A percentile compares a stretch with the other conserved stretches of the same genome.
Conservation (phyloP, 2,329 filamentous ascomycete genomes). For the Colletotrichum salicis region DNA sequence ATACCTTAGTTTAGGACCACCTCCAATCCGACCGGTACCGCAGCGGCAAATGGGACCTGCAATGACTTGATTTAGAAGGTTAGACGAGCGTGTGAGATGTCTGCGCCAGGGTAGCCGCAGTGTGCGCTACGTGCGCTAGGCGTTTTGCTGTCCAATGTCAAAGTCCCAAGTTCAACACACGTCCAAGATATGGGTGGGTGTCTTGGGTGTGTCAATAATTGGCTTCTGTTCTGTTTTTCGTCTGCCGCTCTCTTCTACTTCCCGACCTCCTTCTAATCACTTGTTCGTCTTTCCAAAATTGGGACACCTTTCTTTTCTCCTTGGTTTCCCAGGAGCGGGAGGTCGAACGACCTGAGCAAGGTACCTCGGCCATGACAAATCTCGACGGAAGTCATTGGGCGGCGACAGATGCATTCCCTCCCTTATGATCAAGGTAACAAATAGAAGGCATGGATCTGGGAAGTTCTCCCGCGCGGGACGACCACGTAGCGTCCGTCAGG, state of each 20-base stretch:
- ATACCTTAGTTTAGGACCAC: background rate
- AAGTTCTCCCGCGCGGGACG: slow-evolving; percentile 15
- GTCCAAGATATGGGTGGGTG: background rate
- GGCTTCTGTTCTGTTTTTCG: slow-evolving; percentile 18
- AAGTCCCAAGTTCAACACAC: background rate
- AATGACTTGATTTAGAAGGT: slow-evolving; percentile 31
- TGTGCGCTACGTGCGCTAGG: slow-evolving; percentile 34
- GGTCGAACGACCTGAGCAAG: background rate
- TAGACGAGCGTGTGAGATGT: slow-evolving; percentile 27
- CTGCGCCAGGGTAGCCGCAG: slow-evolving; percentile 32
- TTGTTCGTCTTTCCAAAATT: background rate
- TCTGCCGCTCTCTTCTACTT: background rate
- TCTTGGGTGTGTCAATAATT: slow-evolving; percentile 2
- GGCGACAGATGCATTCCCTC: background rate
- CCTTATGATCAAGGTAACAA: no score
- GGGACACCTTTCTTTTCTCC: slow-evolving; percentile 4
- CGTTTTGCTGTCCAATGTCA: slow-evolving; percentile 16
- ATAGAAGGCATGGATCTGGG: background rate
- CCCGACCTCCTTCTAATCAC: background rate
- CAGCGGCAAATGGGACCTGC: slow-evolving; percentile 22
- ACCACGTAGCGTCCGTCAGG: slow-evolving; percentile 18
- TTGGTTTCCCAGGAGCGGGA: background rate
- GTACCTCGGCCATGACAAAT: background rate
- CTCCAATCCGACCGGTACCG: slow-evolving; percentile 4
- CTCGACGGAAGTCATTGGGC: background rate